Base-by-base conservation (phyloP, 1,284 basidiomycete genomes). In the Gymnopus androsaceus region DNA sequence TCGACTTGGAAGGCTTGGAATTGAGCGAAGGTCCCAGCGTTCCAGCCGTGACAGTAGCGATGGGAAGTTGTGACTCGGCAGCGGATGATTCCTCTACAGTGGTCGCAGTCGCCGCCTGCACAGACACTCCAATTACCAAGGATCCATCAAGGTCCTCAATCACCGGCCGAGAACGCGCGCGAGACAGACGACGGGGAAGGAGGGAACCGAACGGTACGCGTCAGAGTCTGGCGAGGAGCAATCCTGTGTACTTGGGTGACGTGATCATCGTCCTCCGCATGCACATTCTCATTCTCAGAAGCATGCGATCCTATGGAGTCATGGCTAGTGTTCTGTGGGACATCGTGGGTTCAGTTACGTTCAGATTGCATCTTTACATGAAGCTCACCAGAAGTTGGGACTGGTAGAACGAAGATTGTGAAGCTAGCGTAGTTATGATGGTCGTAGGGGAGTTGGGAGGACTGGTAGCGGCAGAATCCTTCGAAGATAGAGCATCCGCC, bases 241-340 rank as follows among this genome's bases (percentile, higher is more conserved):
- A 85, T 84, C 58, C 77, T 78, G 54, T 79, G 76, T 63, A 87
- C 76, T 60, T 81, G 81, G 3, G 82, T 84, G 54, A 84, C 78
- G 56, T 80, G 77, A 57, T 76, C 72, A 54, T 75, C 71, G 56
- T 84, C 81, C 50, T 78, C 76, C 15, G 55, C 62, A 44, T 75
- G 71, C 12, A 68, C 71, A 51, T 74, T 64, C 19, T 68, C 72
- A 58, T 73, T 66, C 12, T 69, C 71, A 17, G 73, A 72, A 3
- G 66, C 69, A 9, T 68, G 71, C 36, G 80, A 82, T 15, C 75
- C 77, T 57, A 85, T 72, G 4, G 83, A 84, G 59, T 78, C 77
- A 23, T 72, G 73, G 62, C 80, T 82, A 55, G 69, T 73, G 50
- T 78, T 76, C 77, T 82, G 59, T 41, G 31, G 4, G 51, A 51